Conservation (phyloP, 768 basidiomycete species). For the Agaricus sinodeliciosus region DNA sequence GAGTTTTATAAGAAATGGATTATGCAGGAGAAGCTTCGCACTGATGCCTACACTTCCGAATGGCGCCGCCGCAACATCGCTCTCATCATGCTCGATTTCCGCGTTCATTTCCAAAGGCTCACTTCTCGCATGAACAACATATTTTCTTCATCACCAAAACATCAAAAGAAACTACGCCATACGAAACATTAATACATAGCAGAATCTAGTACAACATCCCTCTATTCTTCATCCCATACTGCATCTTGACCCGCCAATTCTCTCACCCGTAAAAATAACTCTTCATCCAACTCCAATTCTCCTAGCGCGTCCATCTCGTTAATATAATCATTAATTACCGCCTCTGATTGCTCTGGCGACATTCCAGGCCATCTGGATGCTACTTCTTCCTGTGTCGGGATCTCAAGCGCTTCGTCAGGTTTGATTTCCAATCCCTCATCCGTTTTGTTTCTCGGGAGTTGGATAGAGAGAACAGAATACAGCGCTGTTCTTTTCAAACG, state of each 20-base stretch:
- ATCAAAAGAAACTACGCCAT: background rate
- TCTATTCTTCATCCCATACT: constrained; percentile 22
- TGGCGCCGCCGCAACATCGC: constrained; percentile 60
- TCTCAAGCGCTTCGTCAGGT: constrained; percentile 51
- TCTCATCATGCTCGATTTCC: constrained; percentile 50
- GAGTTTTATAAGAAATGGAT: constrained; percentile 74
- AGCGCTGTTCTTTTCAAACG: constrained; percentile 72
- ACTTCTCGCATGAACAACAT: constrained; percentile 23
- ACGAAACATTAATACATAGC: background rate
- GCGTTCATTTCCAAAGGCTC: constrained; percentile 44
- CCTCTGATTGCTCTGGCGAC: constrained; percentile 57
- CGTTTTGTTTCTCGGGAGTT: constrained; percentile 30
- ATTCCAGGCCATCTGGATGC: constrained; percentile 70
- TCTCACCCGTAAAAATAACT: constrained; percentile 54
- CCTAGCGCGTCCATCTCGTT: constrained; percentile 54
- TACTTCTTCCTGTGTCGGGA: constrained; percentile 56
- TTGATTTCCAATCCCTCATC: constrained; percentile 41
- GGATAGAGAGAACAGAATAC: constrained; percentile 54
- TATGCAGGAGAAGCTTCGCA: constrained; percentile 53
- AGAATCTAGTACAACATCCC: background rate
- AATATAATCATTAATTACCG: constrained; percentile 52
- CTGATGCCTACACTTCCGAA: constrained; percentile 54
- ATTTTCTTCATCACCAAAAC: constrained; percentile 18
- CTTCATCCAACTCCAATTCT: constrained; percentile 45
- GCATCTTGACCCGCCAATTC: constrained; percentile 54